These are phyloP conservation scores for Tylopilus intermedius DNA, from an alignment of 768 basidiomycete species.

Conservation along the genomic window DNA sequence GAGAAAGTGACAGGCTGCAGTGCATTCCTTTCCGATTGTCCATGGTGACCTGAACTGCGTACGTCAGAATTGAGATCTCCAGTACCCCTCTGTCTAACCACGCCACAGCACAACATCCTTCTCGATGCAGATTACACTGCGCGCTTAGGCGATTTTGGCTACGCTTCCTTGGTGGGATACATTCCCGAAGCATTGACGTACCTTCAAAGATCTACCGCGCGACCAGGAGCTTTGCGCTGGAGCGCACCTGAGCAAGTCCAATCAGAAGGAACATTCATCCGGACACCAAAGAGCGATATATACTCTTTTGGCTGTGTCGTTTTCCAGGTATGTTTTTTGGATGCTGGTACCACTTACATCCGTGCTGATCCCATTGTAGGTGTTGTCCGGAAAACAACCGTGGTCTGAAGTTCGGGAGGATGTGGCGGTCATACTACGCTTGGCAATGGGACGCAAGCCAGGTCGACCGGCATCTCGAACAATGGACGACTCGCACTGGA, in stretches of 20 bases:
- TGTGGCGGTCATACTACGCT: conserved; percentile 1
- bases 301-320: not conserved
- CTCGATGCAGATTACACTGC: not conserved
- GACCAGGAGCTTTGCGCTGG: not conserved
- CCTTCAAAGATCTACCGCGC: not conserved
- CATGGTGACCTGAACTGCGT: not conserved
- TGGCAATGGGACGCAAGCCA: not conserved
- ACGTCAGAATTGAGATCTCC: not conserved
- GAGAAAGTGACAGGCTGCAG: not conserved
- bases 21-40: not conserved
- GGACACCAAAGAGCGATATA: not conserved
- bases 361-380: not conserved
- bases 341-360: too few relatives aligned
- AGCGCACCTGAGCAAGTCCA: not conserved
- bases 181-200: not conserved
- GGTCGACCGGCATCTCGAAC: not conserved
- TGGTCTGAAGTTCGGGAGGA: conserved; percentile 7
- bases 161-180: not conserved
- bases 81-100: not conserved
- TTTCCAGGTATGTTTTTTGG: not conserved
- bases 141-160: not conserved
- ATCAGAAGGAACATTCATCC: too few relatives aligned
- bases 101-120: not conserved
- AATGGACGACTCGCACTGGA: conserved; percentile 2
- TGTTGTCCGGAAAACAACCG: conserved; percentile 9